Percentiles rank a stretch among this genome's conserved stretches.
Evolutionary conservation across 495 filamentous ascomycete genomes (phyloP).

Genomic region (Durotheca rogersii): DNA sequence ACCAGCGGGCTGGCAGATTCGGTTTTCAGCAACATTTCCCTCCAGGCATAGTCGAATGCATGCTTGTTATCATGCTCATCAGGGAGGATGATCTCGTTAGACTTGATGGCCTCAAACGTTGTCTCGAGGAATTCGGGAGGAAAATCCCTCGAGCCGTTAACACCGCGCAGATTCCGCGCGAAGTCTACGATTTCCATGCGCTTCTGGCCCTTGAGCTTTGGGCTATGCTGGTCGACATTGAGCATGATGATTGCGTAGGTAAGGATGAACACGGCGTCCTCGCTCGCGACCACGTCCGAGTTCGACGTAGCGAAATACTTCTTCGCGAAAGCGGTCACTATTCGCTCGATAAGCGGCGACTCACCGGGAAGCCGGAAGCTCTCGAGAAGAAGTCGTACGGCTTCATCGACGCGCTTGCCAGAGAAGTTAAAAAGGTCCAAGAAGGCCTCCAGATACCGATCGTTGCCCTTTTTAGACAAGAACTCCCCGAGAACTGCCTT

Average conservation of each 20-base stretch:
- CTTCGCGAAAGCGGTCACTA: constrained; percentile 81
- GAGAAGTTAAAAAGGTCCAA: constrained; percentile 83
- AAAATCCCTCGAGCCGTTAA: constrained; percentile 86
- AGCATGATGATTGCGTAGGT: constrained; percentile 96
- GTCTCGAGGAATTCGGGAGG: constrained; percentile 78
- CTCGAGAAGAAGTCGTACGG: constrained; percentile 79
- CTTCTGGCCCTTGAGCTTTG: constrained; percentile 75
- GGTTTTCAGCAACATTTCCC: constrained; percentile 85
- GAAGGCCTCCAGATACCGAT: constrained; percentile 76
- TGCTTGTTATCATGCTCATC: constrained; percentile 96
- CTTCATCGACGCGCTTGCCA: constrained; percentile 85
- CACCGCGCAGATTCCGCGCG: constrained; percentile 80
- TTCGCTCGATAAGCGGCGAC: constrained; percentile 87
- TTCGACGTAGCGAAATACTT: constrained; percentile 76
- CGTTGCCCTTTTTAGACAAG: constrained; percentile 85
- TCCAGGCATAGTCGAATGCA: constrained; percentile 97
- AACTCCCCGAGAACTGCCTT: constrained; percentile 92
- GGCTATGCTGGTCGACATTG: constrained; percentile 93
- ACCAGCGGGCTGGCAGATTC: constrained; percentile 70
- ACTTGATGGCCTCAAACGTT: constrained; percentile 89
- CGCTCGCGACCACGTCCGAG: constrained; percentile 76
- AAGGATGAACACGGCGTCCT: constrained; percentile 86
- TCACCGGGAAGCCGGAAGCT: constrained; percentile 96
- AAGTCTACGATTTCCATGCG: constrained; percentile 85
- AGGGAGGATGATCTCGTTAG: constrained; percentile 91